Conservation (phyloP, 768 basidiomycete genomes). For the Boletus coccyginus region DNA sequence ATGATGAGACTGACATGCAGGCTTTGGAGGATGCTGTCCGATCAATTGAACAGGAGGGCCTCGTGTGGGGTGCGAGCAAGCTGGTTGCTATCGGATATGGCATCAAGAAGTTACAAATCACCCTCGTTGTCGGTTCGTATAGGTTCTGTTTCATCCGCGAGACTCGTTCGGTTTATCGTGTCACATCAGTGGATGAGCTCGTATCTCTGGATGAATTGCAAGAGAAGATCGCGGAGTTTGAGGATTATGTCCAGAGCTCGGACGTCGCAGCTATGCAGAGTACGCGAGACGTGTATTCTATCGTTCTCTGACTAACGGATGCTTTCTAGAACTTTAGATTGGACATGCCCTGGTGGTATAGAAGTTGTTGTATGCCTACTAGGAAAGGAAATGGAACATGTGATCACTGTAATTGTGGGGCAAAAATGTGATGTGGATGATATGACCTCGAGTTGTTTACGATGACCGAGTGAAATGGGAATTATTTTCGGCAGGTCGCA, state of each 20-base stretch:
- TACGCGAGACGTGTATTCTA: conserved; percentile 26
- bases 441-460: neutral
- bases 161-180: neutral
- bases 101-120: conserved; percentile 88
- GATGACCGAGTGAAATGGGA: too few relatives aligned
- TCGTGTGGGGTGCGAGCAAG: conserved; percentile 95
- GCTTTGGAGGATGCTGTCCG: conserved; percentile 82
- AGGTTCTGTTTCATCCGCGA: neutral
- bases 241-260: conserved; percentile 87
- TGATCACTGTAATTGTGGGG: conserved; percentile 9
- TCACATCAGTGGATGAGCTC: conserved; percentile 81
- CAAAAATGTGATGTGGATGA: neutral
- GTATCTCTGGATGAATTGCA: conserved; percentile 92
- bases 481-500: neutral
- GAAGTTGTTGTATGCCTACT: conserved; percentile 7
- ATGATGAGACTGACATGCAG: conserved; percentile 97
- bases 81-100: conserved; percentile 91
- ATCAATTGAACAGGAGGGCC: conserved; percentile 82
- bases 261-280: conserved; percentile 96
- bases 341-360: neutral
- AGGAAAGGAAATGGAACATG: conserved; percentile 1
- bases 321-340: conserved; percentile 22
- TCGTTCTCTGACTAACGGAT: neutral
- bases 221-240: conserved; percentile 82
- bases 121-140: conserved; percentile 52